Evolutionary conservation across 2,329 filamentous ascomycete genomes (phyloP), one percentile per base, ranked within the genome.

Genomic region (Cordyceps cateniannulata): DNA sequence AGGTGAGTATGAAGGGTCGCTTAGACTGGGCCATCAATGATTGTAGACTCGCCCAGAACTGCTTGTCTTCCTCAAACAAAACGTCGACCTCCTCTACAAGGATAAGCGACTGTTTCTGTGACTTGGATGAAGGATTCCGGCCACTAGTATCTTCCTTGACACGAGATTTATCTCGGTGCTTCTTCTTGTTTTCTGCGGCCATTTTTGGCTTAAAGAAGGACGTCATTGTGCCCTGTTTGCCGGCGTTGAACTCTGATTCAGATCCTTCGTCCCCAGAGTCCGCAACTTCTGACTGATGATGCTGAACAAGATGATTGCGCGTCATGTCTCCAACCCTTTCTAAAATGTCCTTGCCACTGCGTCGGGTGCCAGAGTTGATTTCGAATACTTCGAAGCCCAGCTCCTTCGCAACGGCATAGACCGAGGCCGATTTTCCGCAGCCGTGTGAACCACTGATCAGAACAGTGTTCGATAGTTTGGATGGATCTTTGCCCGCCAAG

Each of bases 261-360:
- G n/a, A n/a, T n/a, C n/a, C n/a, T n/a, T n/a, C 68, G 12, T 72
- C 69, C 18, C 66, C 68, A 9, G 69, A 63, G 1, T 73, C 71
- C 4, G 69, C 64, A n/a, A 75, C 51, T 12, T 73, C 70, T 42
- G 72, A 67, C 20, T 68, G 77, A 62, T 78, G 77, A 53, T 77
- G 79, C 59, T 80, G 79, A 22, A 99, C 93, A 1, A 96, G 81
- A 73, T 99, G 95, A 68, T 99, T 98, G 63, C 88, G 87, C 4
- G 92, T 95, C 93, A 99, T 98, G 73, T 99, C 92, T 45, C 95
- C 96, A 49, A 99, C 91, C 66, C 85, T 90, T 68, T 99, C 95
- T 38, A 96, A 72, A 52, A 99, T 86, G 68, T 99, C 95, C 71
- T 88, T 95, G 35, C 93, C 93, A 69, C 85, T 96, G 63, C 95